Base-by-base conservation (phyloP, 2,329 filamentous ascomycete genomes). In the Colletotrichum caudatum region DNA sequence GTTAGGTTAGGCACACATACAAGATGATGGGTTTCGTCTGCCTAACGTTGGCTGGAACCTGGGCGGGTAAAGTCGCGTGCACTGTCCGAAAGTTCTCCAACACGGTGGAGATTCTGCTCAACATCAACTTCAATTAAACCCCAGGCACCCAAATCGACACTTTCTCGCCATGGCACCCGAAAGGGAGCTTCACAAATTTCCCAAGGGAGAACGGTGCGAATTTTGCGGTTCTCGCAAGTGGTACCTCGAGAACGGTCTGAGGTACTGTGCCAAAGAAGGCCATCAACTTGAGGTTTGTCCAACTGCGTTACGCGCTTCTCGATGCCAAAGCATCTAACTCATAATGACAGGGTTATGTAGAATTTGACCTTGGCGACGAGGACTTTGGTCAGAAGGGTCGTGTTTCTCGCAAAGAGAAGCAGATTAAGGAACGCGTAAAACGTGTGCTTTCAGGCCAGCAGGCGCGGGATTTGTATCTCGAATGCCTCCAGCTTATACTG, bases 401-500 rank as follows among this genome's bases (percentile, higher is more conserved):
- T 26, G 84, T 86, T 53, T 77, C 83, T 20, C 86, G 88, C 69
- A 87, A 86, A 73, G 88, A 90, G 79, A 91, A 88, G 74, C 88
- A 89, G 76, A 80, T 82, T 33, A 84, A 84, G 64, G 84, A 88
- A 77, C 88, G 84, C 59, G 82, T 86, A 58, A 84, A 84, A 59
- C 84, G 84, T 70, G 87, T 91, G 77, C 84, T 93, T 61, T 80
- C 80, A 7, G 95, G 95, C 53, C 84, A 88, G 58, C 87, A 89
- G 64, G 95, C 92, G 18, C 89, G 91, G 74, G 89, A 92, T 74
- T 87, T 98, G 33, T 98, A 93, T 79, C 85, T 98, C 46, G 92
- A 97, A 78, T 92, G 90, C 74, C 88, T 97, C 71, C 95, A 98
- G 81, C 84, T 97, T 41, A 87, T 98, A 59, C 83, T 99, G 37